Conservation (phyloP, 139 green algal species). For the Chlamydomonas applanata region DNA sequence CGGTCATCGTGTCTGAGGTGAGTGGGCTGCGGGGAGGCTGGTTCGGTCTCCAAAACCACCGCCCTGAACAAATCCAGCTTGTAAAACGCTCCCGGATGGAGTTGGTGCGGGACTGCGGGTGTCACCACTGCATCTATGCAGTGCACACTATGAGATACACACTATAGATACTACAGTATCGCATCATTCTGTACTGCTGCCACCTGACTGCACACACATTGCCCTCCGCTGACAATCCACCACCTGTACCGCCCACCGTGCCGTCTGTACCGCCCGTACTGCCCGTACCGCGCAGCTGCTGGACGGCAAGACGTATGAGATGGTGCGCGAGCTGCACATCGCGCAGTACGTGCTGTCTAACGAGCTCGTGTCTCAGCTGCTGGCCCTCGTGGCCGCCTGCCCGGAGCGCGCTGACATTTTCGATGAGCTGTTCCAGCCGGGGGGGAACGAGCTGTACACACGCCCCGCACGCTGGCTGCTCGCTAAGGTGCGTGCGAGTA, state of each 20-base stretch:
- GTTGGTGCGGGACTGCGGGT: too few relatives aligned
- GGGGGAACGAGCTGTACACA: neutral
- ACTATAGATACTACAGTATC: too few relatives aligned
- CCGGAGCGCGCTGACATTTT: neutral
- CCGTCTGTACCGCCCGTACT: too few relatives aligned
- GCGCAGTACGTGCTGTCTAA: neutral
- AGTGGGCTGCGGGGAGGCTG: neutral
- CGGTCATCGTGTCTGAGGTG: neutral
- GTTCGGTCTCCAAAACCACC: too few relatives aligned
- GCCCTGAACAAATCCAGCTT: too few relatives aligned
- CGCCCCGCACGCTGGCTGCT: slow-evolving; percentile 1
- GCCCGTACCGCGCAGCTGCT: neutral
- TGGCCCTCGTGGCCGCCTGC: neutral
- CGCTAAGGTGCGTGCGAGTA: neutral
- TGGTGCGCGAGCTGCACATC: neutral
- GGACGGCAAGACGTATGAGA: neutral
- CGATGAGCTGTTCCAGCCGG: neutral
- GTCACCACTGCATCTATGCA: too few relatives aligned
- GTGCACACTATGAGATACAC: too few relatives aligned
- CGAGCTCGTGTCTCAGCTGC: neutral
- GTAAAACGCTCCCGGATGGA: too few relatives aligned
- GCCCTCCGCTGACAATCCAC: too few relatives aligned
- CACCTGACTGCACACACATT: too few relatives aligned
- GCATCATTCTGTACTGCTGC: too few relatives aligned
- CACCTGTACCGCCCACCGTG: too few relatives aligned